Evolutionary conservation across 768 basidiomycete species (phyloP), one percentile per base, ranked within the genome.

Genomic region (Galerina marginata): DNA sequence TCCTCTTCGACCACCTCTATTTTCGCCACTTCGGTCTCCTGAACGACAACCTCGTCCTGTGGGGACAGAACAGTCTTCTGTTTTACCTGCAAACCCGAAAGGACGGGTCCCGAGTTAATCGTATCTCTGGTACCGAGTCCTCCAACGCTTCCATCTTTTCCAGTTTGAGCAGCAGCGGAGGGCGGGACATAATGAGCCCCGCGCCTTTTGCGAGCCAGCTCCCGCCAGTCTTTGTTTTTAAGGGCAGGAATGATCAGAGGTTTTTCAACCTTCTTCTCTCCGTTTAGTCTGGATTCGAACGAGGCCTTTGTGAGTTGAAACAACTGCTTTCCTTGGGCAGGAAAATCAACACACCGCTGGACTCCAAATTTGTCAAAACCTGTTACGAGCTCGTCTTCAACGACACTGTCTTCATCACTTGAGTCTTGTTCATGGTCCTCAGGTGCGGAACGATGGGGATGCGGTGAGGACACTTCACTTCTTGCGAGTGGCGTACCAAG

Each of bases 141-240:
- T 45, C 90, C 92, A 4, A 91, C 87, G 55, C 88, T 89, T 16
- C 90, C 91, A 65, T 92, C 88, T 45, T 79, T 76, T 7, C 90
- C 88, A 2, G 84, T 85, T 23, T 76, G 61, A 14, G 80, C 84
- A 42, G 77, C 77, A 2, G 83, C 85, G 36, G 86, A 83, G 2
- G 83, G 81, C 1, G 94, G 94, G 9, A 93, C 78, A 67, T 85
- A 95, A 44, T 84, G 81, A 11, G 75, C 79, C 26, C 73, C 77
- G 45, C 81, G 86, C 68, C 91, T 81, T 70, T 86, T 88, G 43
- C 90, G 81, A 14, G 92, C 92, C 7, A 86, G 75, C 53, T 87
- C 90, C 43, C 93, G 80, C 96, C 96, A 99, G 71, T 99, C 96
- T 26, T 87, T 84, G 69, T 98, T 96, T 67, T 93, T 80, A 46